Evolutionary conservation across 1,284 basidiomycete species (phyloP).

Genomic region (Cryptococcus neoformans): DNA sequence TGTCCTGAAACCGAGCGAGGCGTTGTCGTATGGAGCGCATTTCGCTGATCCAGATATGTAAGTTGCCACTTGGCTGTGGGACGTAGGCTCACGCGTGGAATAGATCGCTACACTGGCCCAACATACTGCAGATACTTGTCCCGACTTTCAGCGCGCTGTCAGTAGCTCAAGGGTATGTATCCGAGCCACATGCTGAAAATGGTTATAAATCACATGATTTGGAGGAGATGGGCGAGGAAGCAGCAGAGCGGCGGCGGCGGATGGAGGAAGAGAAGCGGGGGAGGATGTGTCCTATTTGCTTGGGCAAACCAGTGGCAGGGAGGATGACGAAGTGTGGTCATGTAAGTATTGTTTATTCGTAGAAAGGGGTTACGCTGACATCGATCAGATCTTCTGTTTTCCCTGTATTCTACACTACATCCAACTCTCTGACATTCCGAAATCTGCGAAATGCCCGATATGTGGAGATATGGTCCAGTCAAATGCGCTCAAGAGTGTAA

Average conservation of each 20-base stretch:
- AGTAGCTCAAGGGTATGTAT: constrained; percentile 46
- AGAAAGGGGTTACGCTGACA: neutral
- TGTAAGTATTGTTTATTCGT: constrained; percentile 57
- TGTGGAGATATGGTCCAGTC: constrained; percentile 93
- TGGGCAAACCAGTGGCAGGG: constrained; percentile 77
- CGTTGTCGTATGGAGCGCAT: constrained; percentile 76
- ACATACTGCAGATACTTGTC: constrained; percentile 92
- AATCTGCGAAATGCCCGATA: constrained; percentile 90
- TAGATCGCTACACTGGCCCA: constrained; percentile 92
- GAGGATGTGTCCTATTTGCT: constrained; percentile 89
- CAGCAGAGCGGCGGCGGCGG: constrained; percentile 27
- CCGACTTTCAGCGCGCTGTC: constrained; percentile 59
- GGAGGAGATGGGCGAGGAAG: constrained; percentile 35
- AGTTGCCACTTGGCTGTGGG: constrained; percentile 36
- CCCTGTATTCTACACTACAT: constrained; percentile 92
- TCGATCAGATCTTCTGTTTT: constrained; percentile 72
- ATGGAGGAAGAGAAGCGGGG: constrained; percentile 45
- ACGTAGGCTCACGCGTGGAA: constrained; percentile 1
- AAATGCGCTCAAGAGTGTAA: constrained; percentile 88
- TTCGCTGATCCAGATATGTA: constrained; percentile 94
- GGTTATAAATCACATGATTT: constrained; percentile 17
- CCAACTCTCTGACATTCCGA: constrained; percentile 70
- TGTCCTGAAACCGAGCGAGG: constrained; percentile 84
- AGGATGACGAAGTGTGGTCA: constrained; percentile 98
- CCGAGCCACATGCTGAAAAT: constrained; percentile 20